A percentile compares a stretch with the other conserved stretches of the same genome.
Conservation (phyloP, 2,329 filamentous ascomycete genomes). For the Beauveria sp. region DNA sequence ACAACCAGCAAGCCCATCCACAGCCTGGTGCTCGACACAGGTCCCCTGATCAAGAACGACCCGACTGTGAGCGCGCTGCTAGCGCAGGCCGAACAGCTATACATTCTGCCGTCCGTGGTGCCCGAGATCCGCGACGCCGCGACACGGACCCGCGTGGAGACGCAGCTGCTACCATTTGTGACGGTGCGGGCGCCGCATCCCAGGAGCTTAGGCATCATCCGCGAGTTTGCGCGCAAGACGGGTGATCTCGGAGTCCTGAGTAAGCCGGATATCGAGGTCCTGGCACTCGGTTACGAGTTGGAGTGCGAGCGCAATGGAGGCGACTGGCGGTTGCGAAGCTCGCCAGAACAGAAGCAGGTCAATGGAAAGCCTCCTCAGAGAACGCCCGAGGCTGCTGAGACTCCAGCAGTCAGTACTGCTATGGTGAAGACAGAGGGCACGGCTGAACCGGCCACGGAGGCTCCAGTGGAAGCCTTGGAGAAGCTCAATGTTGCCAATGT, state of each 20-base stretch:
- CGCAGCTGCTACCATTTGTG: slow-evolving; percentile 76
- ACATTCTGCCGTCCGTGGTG: slow-evolving; percentile 80
- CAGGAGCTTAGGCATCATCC: slow-evolving; percentile 70
- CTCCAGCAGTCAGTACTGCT: not conserved
- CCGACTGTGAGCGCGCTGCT: slow-evolving; percentile 77
- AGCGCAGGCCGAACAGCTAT: slow-evolving; percentile 64
- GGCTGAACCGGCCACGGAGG: not conserved
- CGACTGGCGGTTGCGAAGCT: slow-evolving; percentile 73
- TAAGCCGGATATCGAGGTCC: slow-evolving; percentile 77
- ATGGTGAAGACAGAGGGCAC: not conserved
- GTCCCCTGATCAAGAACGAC: slow-evolving; percentile 89
- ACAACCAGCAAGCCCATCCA: slow-evolving; percentile 58
- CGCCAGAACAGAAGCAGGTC: slow-evolving; percentile 69
- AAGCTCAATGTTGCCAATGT: slow-evolving; percentile 14
- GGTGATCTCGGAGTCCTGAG: slow-evolving; percentile 86
- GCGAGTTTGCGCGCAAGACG: slow-evolving; percentile 79
- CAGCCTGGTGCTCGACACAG: slow-evolving; percentile 81
- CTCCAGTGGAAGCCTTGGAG: not conserved
- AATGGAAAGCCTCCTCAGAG: slow-evolving; percentile 59
- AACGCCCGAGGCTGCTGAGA: slow-evolving; percentile 11
- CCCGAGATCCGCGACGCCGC: slow-evolving; percentile 81
- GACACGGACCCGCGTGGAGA: slow-evolving; percentile 74
- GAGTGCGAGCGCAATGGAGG: slow-evolving; percentile 87
- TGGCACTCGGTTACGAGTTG: slow-evolving; percentile 90
- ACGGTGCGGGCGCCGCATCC: slow-evolving; percentile 66